Percentiles rank a stretch among this genome's conserved stretches.
These are phyloP conservation scores for Spathaspora arborariae DNA, from an alignment of 805 yeast species.

Conservation along the genomic window DNA sequence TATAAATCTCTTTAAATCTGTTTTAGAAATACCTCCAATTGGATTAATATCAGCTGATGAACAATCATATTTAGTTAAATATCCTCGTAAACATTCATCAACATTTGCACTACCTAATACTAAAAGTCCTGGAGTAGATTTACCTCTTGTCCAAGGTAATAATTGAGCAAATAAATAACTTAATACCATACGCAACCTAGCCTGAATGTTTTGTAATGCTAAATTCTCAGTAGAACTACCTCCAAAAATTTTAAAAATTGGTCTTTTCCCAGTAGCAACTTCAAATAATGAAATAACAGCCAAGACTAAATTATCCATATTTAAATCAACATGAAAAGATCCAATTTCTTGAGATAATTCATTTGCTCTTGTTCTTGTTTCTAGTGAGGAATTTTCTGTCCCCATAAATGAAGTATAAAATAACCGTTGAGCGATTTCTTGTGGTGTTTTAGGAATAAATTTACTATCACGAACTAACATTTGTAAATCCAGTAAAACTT, in stretches of 20 bases:
- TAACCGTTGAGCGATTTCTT: conserved; percentile 68
- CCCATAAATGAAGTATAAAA: conserved; percentile 97
- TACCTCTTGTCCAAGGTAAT: conserved; percentile 89
- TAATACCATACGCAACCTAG: conserved; percentile 90
- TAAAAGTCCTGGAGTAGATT: conserved; percentile 67
- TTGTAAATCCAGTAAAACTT: conserved; percentile 75
- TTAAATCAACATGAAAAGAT: conserved; percentile 84
- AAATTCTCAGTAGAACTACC: conserved; percentile 89
- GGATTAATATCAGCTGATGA: conserved; percentile 98
- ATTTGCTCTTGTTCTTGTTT: conserved; percentile 80
- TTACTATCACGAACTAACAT: conserved; percentile 53
- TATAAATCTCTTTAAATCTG: conserved; percentile 84
- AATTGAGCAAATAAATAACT: conserved; percentile 92
- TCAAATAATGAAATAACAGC: conserved; percentile 77
- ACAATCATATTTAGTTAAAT: conserved; percentile 94
- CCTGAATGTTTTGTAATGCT: conserved; percentile 96
- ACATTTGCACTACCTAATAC: conserved; percentile 97
- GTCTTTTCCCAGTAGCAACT: conserved; percentile 85
- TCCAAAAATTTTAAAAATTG: conserved; percentile 88
- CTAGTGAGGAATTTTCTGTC: conserved; percentile 84
- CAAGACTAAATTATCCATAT: conserved; percentile 81
- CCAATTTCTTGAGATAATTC: conserved; percentile 74
- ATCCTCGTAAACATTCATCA: conserved; percentile 94
- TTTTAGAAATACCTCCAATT: conserved; percentile 97
- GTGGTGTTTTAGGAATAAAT: conserved; percentile 72